Evolutionary conservation across 805 yeast genomes (phyloP).

Genomic region (Wickerhamiella kurtzmanii): DNA sequence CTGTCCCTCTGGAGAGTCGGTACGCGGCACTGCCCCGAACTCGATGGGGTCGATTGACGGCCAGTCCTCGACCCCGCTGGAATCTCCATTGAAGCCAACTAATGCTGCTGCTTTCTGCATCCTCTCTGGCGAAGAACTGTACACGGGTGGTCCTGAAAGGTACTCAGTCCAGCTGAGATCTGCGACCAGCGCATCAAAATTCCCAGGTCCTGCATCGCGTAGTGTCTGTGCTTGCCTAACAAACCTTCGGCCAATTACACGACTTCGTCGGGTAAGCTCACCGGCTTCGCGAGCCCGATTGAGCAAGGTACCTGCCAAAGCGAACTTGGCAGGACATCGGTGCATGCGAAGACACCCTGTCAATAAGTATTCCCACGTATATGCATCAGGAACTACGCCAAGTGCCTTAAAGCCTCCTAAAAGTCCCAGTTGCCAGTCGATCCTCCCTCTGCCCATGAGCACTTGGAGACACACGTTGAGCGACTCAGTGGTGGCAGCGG

Average conservation of each 20-base stretch:
- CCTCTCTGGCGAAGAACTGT: background rate
- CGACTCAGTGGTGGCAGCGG: constrained; percentile 5
- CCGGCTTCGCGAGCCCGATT: constrained; percentile 8
- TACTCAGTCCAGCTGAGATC: constrained; percentile 8
- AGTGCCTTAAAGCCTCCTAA: constrained; percentile 7
- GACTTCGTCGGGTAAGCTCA: constrained; percentile 10
- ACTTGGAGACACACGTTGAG: constrained; percentile 9
- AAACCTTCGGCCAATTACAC: constrained; percentile 7
- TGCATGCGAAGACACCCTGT: constrained; percentile 5
- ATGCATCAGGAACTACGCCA: constrained; percentile 5
- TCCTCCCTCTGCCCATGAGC: constrained; percentile 9
- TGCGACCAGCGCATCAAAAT: constrained; percentile 2
- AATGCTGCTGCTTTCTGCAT: background rate
- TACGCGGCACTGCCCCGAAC: constrained; percentile 8
- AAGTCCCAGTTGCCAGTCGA: constrained; percentile 16
- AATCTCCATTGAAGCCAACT: background rate
- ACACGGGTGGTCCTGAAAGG: background rate
- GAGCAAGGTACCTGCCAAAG: constrained; percentile 12
- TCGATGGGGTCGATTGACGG: background rate
- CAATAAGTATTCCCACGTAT: constrained; percentile 10
- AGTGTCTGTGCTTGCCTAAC: background rate
- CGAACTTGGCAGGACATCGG: constrained; percentile 3
- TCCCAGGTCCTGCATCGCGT: constrained; percentile 6
- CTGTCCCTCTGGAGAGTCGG: constrained; percentile 3
- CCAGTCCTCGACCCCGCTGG: background rate